These are phyloP conservation scores for Scheffersomyces quercinus DNA, from an alignment of 1,139 yeast species.

Conservation along the genomic window DNA sequence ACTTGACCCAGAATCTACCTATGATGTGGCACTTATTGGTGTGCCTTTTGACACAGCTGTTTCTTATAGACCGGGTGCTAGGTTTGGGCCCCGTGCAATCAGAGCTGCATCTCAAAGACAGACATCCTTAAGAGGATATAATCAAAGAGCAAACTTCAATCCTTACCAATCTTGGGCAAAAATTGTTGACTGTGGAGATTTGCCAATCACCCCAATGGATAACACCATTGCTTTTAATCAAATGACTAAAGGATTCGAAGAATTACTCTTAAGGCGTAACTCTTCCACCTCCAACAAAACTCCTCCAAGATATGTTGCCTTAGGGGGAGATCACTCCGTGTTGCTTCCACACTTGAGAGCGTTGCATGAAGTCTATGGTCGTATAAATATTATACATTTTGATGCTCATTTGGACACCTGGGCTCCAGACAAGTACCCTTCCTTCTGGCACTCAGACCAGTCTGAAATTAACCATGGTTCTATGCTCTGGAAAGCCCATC, in stretches of 20 bases:
- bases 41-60: constrained; percentile 81
- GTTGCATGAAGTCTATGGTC: constrained; percentile 58
- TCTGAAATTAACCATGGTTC: constrained; percentile 74
- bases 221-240: constrained; percentile 66
- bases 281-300: constrained; percentile 16
- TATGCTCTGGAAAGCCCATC: constrained; percentile 75
- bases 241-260: constrained; percentile 69
- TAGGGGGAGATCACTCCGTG: constrained; percentile 81
- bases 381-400: constrained; percentile 68
- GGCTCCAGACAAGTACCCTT: constrained; percentile 67
- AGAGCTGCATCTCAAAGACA: constrained; percentile 76
- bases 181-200: constrained; percentile 77
- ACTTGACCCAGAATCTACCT: constrained; percentile 43
- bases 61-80: constrained; percentile 72
- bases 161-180: constrained; percentile 71
- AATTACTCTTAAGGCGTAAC: constrained; percentile 41
- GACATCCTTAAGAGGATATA: constrained; percentile 63
- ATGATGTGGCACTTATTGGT: constrained; percentile 70
- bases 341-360: constrained; percentile 71
- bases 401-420: constrained; percentile 83
- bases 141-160: constrained; percentile 62
- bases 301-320: constrained; percentile 65
- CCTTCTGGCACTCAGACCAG: constrained; percentile 69
- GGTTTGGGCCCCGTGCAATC: constrained; percentile 80
- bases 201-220: constrained; percentile 79